These are phyloP conservation scores for Saccharomyces mikatae DNA, from an alignment of 805 yeast genomes.

Conservation along the genomic window DNA sequence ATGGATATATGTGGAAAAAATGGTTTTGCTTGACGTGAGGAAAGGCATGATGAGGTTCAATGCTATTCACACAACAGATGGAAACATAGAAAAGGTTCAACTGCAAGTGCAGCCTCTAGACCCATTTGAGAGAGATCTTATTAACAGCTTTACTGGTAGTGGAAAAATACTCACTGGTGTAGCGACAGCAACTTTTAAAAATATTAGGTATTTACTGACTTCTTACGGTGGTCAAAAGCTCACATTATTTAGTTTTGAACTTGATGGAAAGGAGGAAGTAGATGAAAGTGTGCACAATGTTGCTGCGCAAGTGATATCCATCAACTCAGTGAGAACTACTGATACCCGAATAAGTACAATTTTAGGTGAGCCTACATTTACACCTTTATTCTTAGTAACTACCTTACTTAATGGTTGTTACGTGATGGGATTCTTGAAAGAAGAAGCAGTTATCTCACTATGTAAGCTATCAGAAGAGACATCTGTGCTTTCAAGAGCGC, in stretches of 20 bases:
- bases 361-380: background rate
- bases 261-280: conserved; percentile 1
- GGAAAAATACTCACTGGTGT: background rate
- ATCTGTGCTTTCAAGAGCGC: background rate
- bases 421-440: background rate
- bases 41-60: background rate
- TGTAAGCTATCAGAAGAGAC: background rate
- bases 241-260: background rate
- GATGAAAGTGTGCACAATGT: conserved; percentile 6
- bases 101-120: background rate
- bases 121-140: background rate
- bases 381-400: conserved; percentile 4
- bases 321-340: background rate
- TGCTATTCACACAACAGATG: background rate
- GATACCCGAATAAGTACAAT: background rate
- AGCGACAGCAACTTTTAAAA: background rate
- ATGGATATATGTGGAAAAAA: background rate
- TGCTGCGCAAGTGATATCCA: conserved; percentile 8
- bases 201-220: background rate
- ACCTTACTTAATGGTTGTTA: conserved; percentile 8
- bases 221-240: background rate
- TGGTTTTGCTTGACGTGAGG: background rate
- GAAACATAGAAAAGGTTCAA: background rate
- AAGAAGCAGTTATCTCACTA: background rate
- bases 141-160: background rate